These are phyloP conservation scores for Aspergillus incahuasiensis DNA, from an alignment of 495 filamentous ascomycete species.

Conservation along the genomic window DNA sequence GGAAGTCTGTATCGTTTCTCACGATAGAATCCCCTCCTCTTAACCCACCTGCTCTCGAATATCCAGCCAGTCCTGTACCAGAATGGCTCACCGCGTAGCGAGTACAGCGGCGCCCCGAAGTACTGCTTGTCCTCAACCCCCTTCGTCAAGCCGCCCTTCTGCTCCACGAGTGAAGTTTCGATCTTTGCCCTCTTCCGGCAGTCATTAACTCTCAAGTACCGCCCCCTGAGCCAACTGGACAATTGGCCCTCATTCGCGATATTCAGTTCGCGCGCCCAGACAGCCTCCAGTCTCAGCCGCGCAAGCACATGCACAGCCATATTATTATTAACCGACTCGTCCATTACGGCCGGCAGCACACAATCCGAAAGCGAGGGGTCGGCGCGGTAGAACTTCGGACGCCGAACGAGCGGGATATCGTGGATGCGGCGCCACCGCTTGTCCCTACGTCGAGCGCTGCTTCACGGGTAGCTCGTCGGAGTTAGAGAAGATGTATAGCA, in stretches of 20 bases:
- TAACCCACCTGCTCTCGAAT: slow-evolving; percentile 3
- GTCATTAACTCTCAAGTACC: not conserved
- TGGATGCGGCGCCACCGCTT: slow-evolving; percentile 16
- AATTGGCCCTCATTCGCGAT: slow-evolving; percentile 1
- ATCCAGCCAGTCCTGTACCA: slow-evolving; percentile 13
- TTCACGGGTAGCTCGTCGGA: slow-evolving; percentile 10
- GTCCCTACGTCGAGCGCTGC: slow-evolving; percentile 9
- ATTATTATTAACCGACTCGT: slow-evolving; percentile 4
- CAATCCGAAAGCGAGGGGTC: slow-evolving; percentile 19
- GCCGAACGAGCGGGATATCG: slow-evolving; percentile 12
- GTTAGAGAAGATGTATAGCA: slow-evolving; percentile 9
- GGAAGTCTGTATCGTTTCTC: slow-evolving; percentile 1
- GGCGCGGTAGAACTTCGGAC: slow-evolving; percentile 18
- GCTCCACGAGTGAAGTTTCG: not conserved
- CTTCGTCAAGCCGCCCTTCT: slow-evolving; percentile 1
- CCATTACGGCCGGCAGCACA: slow-evolving; percentile 16
- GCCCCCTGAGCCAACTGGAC: slow-evolving; percentile 1
- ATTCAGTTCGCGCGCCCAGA: slow-evolving; percentile 10
- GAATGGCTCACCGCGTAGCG: not conserved
- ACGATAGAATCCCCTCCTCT: slow-evolving; percentile 3
- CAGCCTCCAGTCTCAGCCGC: slow-evolving; percentile 4
- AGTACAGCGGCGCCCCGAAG: slow-evolving; percentile 9
- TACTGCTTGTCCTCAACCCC: slow-evolving; percentile 2
- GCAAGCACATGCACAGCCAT: slow-evolving; percentile 4
- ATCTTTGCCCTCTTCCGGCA: not conserved